Evolutionary conservation across 208 protist genomes (phyloP).

Genomic region (Porcisia deanei): DNA sequence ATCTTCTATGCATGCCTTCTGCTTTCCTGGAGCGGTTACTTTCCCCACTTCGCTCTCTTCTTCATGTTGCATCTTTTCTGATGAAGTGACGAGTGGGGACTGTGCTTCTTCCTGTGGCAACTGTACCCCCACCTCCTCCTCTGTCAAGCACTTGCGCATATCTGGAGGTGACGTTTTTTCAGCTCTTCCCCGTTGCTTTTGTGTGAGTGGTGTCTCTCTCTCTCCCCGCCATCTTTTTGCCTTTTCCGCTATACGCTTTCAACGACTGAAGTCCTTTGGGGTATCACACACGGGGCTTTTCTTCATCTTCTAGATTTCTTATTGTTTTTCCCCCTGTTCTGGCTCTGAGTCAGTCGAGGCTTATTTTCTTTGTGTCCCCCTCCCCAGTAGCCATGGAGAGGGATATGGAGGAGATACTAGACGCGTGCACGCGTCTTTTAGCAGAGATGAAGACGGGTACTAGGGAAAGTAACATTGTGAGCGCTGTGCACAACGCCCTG

Average conservation of each 20-base stretch:
- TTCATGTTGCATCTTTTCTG: neutral
- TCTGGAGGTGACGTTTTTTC: neutral
- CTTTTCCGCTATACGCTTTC: neutral
- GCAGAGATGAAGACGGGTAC: constrained; percentile 55
- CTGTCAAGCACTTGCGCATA: neutral
- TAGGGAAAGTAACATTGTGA: constrained; percentile 42
- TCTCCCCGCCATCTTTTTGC: neutral
- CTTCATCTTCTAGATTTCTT: neutral
- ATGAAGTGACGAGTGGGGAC: neutral
- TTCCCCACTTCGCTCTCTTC: neutral
- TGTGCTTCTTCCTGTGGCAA: constrained; percentile 6
- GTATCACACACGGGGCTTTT: neutral
- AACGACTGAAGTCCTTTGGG: neutral
- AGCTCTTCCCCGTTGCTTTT: neutral
- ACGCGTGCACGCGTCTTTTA: constrained; percentile 38
- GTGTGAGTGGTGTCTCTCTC: neutral
- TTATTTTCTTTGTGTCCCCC: neutral
- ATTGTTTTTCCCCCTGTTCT: neutral
- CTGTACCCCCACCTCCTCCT: neutral
- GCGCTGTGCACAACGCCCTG: constrained; percentile 26
- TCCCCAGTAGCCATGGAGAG: constrained; percentile 29
- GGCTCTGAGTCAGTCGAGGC: neutral
- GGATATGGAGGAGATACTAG: constrained; percentile 40
- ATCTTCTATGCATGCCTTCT: constrained; percentile 2
- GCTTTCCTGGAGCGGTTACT: neutral